Base-by-base conservation (phyloP, 306 rosid species). In the Gleditsia sinensis region DNA sequence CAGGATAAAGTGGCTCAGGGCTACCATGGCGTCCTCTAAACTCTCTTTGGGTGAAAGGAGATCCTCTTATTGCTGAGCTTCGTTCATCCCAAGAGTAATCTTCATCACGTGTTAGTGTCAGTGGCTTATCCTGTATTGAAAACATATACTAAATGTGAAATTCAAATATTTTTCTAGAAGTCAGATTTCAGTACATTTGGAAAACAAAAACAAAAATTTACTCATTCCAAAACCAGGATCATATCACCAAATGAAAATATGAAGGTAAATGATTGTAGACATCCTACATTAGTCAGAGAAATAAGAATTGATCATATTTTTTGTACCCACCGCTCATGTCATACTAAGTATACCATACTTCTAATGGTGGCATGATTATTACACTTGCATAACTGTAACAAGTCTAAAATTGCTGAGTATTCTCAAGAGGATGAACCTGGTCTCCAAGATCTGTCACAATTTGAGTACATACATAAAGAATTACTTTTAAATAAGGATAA, bases 101-200 rank as follows among this genome's bases (percentile, higher is more conserved):
- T 48, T 86, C 92, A 56, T 88, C 88, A 19, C 78, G 87, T 7
- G 84, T 76, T 77, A 72, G 64, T 79, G 83, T 78, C 1, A 83
- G 74, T 72, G 90, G 55, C 86, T 94, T 92, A 79, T 92, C 99
- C 99, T 94, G 99, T 70, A 75, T 84, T 80, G 50, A 62, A 75
- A 83, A 72, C 67, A 74, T 42, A 80, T 71, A 74, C 37, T 82
- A 50, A 68, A 78, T 62, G 83, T 54, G 75, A 78, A 81, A 75
- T 36, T 7, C 45, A 64, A 40, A 34, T 19, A 51, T 46, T 39
- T 75, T 51, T 42, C 30, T 46, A 24, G 56, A 76, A 71, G 57
- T 75, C 30, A 70, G 34, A 39, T 49, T 58, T 42, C 55, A 75
- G 12, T 23, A 66, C 56, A 57, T 68, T 21, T 17, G 24, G 66